Evolutionary conservation across 441 rosid species (phyloP).

Genomic region (Omphalea diandra): DNA sequence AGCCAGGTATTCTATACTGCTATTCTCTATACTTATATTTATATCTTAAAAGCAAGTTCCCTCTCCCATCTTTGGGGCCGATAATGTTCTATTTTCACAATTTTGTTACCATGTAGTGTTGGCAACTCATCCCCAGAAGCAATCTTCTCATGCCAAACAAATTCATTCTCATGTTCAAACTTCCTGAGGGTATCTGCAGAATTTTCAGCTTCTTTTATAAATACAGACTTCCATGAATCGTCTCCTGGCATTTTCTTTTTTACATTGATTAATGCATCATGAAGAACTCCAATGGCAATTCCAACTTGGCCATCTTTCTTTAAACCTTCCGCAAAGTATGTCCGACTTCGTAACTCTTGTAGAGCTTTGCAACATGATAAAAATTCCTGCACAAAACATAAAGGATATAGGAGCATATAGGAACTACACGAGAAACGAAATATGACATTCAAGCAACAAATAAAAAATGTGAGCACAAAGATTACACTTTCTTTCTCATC

Average conservation of each 20-base stretch:
- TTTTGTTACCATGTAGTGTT: conserved; percentile 51
- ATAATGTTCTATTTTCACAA: conserved; percentile 52
- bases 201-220: conserved; percentile 43
- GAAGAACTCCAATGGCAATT: conserved; percentile 57
- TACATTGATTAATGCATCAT: conserved; percentile 37
- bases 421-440: background rate
- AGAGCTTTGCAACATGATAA: conserved; percentile 48
- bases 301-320: conserved; percentile 47
- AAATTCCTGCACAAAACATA: conserved; percentile 46
- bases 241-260: conserved; percentile 48
- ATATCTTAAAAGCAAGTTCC: conserved; percentile 51
- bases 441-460: conserved; percentile 1
- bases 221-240: conserved; percentile 46
- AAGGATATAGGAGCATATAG: conserved; percentile 7
- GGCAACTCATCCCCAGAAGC: conserved; percentile 49
- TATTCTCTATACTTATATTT: conserved; percentile 19
- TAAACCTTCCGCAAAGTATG: conserved; percentile 44
- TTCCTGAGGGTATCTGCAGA: conserved; percentile 39
- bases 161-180: conserved; percentile 60
- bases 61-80: conserved; percentile 47
- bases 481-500: too few relatives aligned
- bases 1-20: conserved; percentile 2
- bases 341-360: conserved; percentile 64
- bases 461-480: too few relatives aligned
- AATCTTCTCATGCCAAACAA: conserved; percentile 55